These are phyloP conservation scores for Penicillium arizonense DNA, from an alignment of 495 filamentous ascomycete species.

Conservation along the genomic window DNA sequence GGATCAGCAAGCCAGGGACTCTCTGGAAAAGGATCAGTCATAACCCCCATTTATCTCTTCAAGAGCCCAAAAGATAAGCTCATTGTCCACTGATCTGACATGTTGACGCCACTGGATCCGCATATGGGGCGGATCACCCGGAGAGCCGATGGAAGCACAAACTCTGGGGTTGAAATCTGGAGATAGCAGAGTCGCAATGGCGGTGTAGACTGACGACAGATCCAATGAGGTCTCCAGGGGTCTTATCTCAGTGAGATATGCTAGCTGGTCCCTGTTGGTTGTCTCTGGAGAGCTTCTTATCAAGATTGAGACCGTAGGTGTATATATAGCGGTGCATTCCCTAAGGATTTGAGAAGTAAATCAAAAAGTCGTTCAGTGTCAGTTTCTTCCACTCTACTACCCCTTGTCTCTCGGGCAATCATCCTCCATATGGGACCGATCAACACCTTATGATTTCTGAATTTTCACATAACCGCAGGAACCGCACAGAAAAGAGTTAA, in stretches of 20 bases:
- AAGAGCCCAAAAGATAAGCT: conserved; percentile 5
- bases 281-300: conserved; percentile 9
- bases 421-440: conserved; percentile 13
- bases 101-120: background rate
- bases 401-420: conserved; percentile 9
- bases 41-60: background rate
- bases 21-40: background rate
- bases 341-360: background rate
- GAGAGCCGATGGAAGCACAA: conserved; percentile 4
- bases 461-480: conserved; percentile 21
- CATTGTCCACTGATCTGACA: background rate
- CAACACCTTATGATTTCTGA: background rate
- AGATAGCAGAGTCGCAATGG: conserved; percentile 16
- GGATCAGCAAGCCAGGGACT: background rate
- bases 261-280: conserved; percentile 1
- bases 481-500: conserved; percentile 14
- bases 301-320: conserved; percentile 1
- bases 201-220: background rate
- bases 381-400: background rate
- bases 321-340: conserved; percentile 7
- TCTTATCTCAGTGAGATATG: conserved; percentile 7
- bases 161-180: conserved; percentile 23
- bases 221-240: background rate
- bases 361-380: conserved; percentile 1
- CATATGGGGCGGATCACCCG: conserved; percentile 10